Evolutionary conservation across 2,329 filamentous ascomycete species (phyloP).

Genomic region (Colletotrichum lupini): DNA sequence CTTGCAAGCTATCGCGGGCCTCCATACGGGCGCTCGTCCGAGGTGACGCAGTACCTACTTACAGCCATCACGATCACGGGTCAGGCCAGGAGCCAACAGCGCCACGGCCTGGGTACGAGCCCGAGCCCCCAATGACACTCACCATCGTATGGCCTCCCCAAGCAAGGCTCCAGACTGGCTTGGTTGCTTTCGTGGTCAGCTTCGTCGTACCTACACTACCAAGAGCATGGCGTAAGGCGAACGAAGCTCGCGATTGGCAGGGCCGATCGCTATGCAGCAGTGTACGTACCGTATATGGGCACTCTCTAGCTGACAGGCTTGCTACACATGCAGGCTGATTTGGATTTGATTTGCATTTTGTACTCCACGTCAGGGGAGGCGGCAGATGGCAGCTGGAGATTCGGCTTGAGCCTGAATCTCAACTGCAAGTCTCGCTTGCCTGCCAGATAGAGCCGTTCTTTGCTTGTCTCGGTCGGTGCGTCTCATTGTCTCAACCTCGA

Average conservation of each 20-base stretch:
- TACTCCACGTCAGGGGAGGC: neutral
- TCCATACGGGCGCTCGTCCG: neutral
- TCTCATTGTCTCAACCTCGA: conserved; percentile 19
- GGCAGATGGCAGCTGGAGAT: conserved; percentile 23
- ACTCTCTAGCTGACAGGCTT: neutral
- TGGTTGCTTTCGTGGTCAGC: neutral
- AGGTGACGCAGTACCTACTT: neutral
- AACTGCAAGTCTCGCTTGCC: conserved; percentile 18
- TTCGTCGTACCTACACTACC: neutral
- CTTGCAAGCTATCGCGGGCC: neutral
- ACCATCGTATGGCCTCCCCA: neutral
- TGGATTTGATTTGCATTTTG: neutral
- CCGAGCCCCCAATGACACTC: neutral
- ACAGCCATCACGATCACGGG: neutral
- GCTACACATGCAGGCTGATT: neutral
- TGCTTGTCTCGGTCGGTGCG: conserved; percentile 11
- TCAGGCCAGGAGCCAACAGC: neutral
- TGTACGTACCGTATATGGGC: neutral
- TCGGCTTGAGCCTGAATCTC: neutral
- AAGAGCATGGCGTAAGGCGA: neutral
- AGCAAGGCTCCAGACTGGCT: neutral
- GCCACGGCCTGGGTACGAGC: neutral
- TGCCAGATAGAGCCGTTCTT: conserved; percentile 13
- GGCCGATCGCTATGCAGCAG: neutral
- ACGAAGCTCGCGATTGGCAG: neutral